Evolutionary conservation across 495 filamentous ascomycete species (phyloP), one percentile per base, ranked within the genome.

Genomic region (Penicillium psychrofluorescens): DNA sequence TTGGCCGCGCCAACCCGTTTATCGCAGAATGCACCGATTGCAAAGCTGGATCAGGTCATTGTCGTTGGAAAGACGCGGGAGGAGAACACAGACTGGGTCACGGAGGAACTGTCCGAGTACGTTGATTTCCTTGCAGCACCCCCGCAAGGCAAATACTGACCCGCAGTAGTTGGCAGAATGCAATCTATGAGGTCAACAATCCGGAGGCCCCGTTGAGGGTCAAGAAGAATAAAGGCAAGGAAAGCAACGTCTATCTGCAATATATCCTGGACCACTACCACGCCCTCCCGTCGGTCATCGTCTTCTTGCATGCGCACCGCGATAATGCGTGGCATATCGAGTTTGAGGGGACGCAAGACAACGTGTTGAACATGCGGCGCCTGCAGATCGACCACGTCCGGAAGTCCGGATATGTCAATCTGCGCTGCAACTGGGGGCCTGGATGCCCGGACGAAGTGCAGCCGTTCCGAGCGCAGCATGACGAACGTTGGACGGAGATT

Each of bases 181-280:
- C 68, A 41, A 61, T 84, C 34, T 88, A 87, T 56, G 69, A 72
- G 22, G 79, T 76, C 38, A 78, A 87, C 55, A 74, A 77, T 43
- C 72, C 68, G 34, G 59, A 55, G 1, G 71, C 78, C 7, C 54
- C 65, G 7, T 58, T 59, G 35, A 43, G 32, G 2, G 59, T 68
- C 7, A 47, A 65, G 22, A 38, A 59, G 28, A 75, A 75, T 51
- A 75, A 76, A 49, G 72, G 72, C 54, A 61, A 63, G 46, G 71
- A 74, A 50, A 54, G 61, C 44, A 74, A 69, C 47, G 56, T 65
- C 37, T 78, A 78, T 44, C 64, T 78, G 29, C 68, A 69, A 48
- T 76, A 74, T 47, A 66, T 78, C 22, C 62, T 75, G 36, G 71
- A 75, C 46, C 51, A 77, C 47, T 78, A 78, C 54, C 35, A 63